Evolutionary conservation across 2,329 filamentous ascomycete species (phyloP).

Genomic region (Pyricularia grisea): DNA sequence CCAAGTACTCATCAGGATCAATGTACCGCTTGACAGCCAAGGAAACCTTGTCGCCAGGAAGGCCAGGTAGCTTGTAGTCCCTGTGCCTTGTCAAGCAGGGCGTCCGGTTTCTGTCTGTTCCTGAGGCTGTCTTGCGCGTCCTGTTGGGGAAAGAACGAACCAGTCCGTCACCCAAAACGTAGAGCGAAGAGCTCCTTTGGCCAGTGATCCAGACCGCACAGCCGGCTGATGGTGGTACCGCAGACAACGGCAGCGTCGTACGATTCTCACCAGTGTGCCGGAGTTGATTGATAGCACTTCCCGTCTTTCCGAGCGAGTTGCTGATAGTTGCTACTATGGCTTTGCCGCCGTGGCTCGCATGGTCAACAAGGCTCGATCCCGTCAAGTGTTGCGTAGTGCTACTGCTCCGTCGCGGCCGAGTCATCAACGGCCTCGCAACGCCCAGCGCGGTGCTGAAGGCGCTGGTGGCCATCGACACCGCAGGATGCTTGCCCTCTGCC

Average conservation of each 20-base stretch:
- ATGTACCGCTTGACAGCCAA: slow-evolving; percentile 46
- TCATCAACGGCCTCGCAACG: slow-evolving; percentile 52
- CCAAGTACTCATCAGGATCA: slow-evolving; percentile 46
- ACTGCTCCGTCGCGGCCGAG: slow-evolving; percentile 43
- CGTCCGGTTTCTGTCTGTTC: slow-evolving; percentile 39
- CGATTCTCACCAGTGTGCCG: slow-evolving; percentile 69
- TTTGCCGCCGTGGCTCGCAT: slow-evolving; percentile 60
- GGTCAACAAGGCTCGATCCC: slow-evolving; percentile 41
- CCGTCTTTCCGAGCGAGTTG: slow-evolving; percentile 66
- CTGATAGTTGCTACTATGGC: slow-evolving; percentile 66
- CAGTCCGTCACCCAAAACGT: slow-evolving; percentile 54
- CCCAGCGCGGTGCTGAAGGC: slow-evolving; percentile 62
- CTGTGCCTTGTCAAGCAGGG: slow-evolving; percentile 49
- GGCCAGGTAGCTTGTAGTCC: slow-evolving; percentile 56
- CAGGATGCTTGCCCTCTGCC: slow-evolving; percentile 39
- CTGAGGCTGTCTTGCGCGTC: slow-evolving; percentile 42
- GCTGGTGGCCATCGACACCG: slow-evolving; percentile 61
- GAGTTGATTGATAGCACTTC: slow-evolving; percentile 57
- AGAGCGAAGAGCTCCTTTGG: slow-evolving; percentile 52
- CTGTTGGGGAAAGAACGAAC: slow-evolving; percentile 57
- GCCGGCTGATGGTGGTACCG: slow-evolving; percentile 41
- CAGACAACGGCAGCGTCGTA: slow-evolving; percentile 53
- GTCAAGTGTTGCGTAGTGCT: slow-evolving; percentile 28
- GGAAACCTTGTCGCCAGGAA: slow-evolving; percentile 51
- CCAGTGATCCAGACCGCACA: slow-evolving; percentile 59